Evolutionary conservation across 225 moss, liverwort and hornwort species (phyloP).

Genomic region (Physcomitrellopsis africana): DNA sequence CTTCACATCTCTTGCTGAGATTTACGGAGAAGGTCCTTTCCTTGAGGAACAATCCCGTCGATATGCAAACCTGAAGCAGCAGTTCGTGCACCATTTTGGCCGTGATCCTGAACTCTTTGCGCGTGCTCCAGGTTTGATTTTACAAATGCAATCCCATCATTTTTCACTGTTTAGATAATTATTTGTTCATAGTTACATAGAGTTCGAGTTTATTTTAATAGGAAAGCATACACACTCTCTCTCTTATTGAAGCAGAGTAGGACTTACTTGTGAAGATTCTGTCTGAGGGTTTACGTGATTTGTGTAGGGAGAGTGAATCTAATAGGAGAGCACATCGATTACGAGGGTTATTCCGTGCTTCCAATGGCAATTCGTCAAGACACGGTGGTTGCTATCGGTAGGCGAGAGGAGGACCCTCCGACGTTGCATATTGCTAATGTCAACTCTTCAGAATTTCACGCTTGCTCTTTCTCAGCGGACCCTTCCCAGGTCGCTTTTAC

Average conservation of each 20-base stretch:
- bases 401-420: slow-evolving; percentile 41
- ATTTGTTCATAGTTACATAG: neutral
- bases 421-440: slow-evolving; percentile 69
- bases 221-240: too few species aligned
- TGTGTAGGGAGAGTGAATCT: slow-evolving; percentile 88
- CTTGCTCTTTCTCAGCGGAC: slow-evolving; percentile 69
- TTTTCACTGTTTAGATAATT: neutral
- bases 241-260: neutral
- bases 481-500: slow-evolving; percentile 64
- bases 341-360: slow-evolving; percentile 97
- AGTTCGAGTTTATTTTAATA: neutral
- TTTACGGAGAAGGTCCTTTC: slow-evolving; percentile 73
- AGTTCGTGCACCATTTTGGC: slow-evolving; percentile 64
- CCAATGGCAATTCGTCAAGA: slow-evolving; percentile 97
- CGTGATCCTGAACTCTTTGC: slow-evolving; percentile 80
- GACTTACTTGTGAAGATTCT: too few species aligned
- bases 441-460: slow-evolving; percentile 55
- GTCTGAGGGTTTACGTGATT: neutral
- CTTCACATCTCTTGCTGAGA: slow-evolving; percentile 57
- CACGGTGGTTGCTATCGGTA: slow-evolving; percentile 88
- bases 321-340: slow-evolving; percentile 98
- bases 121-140: slow-evolving; percentile 78
- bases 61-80: slow-evolving; percentile 61
- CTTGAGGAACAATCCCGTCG: slow-evolving; percentile 56
- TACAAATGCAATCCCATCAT: neutral